A percentile compares a stretch with the other conserved stretches of the same genome.
phyloP scores from a whole-genome alignment of 257 asterid species.

The Cruciata laevipes region DNA sequence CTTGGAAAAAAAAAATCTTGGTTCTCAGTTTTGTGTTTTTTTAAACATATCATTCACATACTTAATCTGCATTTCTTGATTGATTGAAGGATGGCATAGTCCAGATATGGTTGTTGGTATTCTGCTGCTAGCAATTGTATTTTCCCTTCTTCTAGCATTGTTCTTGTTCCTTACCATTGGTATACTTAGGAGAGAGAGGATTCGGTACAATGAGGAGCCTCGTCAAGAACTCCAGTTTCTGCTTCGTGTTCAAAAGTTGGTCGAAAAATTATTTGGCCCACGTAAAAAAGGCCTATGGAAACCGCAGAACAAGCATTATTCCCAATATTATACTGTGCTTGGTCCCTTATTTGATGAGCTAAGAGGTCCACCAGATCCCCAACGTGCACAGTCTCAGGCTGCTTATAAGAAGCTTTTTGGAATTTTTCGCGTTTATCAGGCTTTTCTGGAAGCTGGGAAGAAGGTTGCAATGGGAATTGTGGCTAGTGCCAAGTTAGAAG shows the following conservation, averaged over 20 bases:
- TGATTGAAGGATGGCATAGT: slow-evolving; percentile 48
- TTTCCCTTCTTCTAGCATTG: slow-evolving; percentile 50
- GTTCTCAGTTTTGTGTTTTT: background rate
- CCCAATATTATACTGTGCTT: slow-evolving; percentile 36
- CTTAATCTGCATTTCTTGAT: background rate
- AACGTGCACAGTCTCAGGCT: slow-evolving; percentile 12
- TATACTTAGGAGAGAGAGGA: slow-evolving; percentile 64
- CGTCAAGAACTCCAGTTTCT: slow-evolving; percentile 45
- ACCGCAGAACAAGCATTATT: slow-evolving; percentile 47
- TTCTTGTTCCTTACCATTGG: slow-evolving; percentile 70
- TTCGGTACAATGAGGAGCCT: slow-evolving; percentile 83
- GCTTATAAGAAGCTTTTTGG: slow-evolving; percentile 73
- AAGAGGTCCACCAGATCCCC: slow-evolving; percentile 72
- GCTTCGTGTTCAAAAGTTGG: slow-evolving; percentile 79
- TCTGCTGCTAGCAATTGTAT: slow-evolving; percentile 48
- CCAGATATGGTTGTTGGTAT: slow-evolving; percentile 56
- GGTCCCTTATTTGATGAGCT: slow-evolving; percentile 92
- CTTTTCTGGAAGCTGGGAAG: slow-evolving; percentile 48
- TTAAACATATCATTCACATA: background rate
- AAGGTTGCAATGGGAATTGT: slow-evolving; percentile 61
- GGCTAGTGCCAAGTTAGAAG: slow-evolving; percentile 52
- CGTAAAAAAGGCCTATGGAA: slow-evolving; percentile 97
- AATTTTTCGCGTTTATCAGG: slow-evolving; percentile 73
- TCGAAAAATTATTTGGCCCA: slow-evolving; percentile 75
- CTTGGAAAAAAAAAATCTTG: background rate